These are phyloP conservation scores for Austroboletus novae-zelandiae DNA, from an alignment of 1,284 basidiomycete species.

Conservation along the genomic window DNA sequence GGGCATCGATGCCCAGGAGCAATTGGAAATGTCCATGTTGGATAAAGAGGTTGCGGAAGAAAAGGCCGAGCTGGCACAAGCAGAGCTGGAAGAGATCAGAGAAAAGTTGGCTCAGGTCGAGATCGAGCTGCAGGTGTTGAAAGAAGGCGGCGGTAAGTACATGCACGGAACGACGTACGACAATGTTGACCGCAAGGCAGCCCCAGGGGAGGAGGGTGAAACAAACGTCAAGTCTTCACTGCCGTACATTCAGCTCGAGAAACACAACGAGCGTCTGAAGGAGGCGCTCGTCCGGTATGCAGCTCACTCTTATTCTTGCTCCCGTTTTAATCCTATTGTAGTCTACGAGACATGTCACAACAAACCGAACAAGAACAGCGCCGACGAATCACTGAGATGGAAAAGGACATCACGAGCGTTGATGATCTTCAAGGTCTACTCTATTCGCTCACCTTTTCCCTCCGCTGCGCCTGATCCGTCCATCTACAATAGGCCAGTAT, in stretches of 20 bases:
- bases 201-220: slow-evolving; percentile 40
- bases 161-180: slow-evolving; percentile 1
- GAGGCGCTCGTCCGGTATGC: slow-evolving; percentile 84
- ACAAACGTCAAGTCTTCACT: slow-evolving; percentile 60
- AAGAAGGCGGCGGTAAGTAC: slow-evolving; percentile 43
- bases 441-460: neutral
- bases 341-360: slow-evolving; percentile 83
- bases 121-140: slow-evolving; percentile 80
- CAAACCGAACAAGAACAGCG: slow-evolving; percentile 88
- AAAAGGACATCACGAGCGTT: slow-evolving; percentile 75
- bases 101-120: slow-evolving; percentile 82
- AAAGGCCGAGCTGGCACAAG: slow-evolving; percentile 77
- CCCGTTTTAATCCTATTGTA: slow-evolving; percentile 29
- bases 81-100: slow-evolving; percentile 73
- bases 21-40: slow-evolving; percentile 91
- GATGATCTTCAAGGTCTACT: slow-evolving; percentile 69
- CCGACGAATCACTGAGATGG: slow-evolving; percentile 80
- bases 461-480: slow-evolving; percentile 11
- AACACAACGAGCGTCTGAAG: slow-evolving; percentile 93
- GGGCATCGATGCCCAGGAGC: slow-evolving; percentile 76
- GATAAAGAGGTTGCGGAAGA: slow-evolving; percentile 99
- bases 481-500: slow-evolving; percentile 59
- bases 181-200: slow-evolving; percentile 19
- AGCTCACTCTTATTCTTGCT: neutral
- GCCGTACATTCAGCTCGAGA: slow-evolving; percentile 90